Evolutionary conservation across 352 stramenopile genomes (phyloP), one percentile per base, ranked within the genome.

Genomic region (Globisporangium mamillatum): DNA sequence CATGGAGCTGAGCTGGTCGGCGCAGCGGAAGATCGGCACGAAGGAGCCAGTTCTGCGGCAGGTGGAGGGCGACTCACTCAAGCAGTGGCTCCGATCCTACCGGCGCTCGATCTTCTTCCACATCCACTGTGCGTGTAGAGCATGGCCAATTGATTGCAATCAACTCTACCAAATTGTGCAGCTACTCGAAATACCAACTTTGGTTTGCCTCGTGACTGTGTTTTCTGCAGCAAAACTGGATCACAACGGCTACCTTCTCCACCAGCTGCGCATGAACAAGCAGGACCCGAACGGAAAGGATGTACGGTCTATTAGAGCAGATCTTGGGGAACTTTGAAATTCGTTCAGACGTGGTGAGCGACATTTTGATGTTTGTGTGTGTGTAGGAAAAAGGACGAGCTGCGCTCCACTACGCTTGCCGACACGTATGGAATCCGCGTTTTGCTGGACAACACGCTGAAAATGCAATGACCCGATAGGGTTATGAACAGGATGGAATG

Each of bases 271-370:
- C 2, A 68, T 85, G 48, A 80, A 79, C 58, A 84, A 80, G 16
- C 84, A 92, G 56, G 87, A 94, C 61, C 77, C 82, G 2, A 93
- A 92, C 50, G 81, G 74, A 20, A 91, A 91, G 80, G 82, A 93
- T 61, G 86, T 92, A 68, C n/a, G 20, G 2, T n/a, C 54, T 34
- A 62, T 22, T 52, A 22, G 44, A 22, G 41, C 14, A 50, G 32
- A 36, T 36, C 32, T 10, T 10, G 7, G 7, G 32, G 7, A 36
- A 36, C 32, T 36, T 36, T 32, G 18, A 29, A 24, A 29, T 36
- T 38, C 18, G 20, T 36, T 24, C 25, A 22, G 22, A 16, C 55
- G 20, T 44, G 9, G 36, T 16, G 36, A 44, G 36, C 9, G 36
- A 16, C 20, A 57, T 57, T 57, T 18, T 46, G 34, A 10, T 29